phyloP scores from a whole-genome alignment of 108 stramenopile species.

The Fistulifera solaris region DNA sequence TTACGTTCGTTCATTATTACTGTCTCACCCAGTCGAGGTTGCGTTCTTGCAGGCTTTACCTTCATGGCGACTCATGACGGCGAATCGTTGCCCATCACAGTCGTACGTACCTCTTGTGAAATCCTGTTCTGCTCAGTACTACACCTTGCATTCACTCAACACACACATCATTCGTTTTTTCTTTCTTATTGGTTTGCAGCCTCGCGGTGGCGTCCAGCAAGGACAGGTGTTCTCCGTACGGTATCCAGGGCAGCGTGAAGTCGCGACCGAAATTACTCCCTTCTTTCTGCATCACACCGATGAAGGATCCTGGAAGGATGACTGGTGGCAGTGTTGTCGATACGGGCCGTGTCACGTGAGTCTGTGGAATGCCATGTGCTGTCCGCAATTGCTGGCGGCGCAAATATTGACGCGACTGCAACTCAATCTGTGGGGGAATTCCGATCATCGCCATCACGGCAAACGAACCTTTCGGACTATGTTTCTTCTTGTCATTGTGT shows the following conservation, averaged over 20 bases:
- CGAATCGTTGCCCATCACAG: background rate
- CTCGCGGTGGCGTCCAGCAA: conserved; percentile 3
- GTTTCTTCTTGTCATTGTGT: conserved; percentile 53
- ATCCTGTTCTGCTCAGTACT: background rate
- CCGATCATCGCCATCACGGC: conserved; percentile 12
- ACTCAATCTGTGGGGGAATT: conserved; percentile 51
- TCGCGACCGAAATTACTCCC: conserved; percentile 3
- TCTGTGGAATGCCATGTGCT: conserved; percentile 58
- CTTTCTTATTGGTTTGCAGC: no score
- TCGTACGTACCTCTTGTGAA: background rate
- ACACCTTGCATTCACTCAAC: background rate
- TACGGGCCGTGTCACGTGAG: conserved; percentile 56
- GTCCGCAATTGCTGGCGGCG: conserved; percentile 58
- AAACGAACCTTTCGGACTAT: conserved; percentile 37
- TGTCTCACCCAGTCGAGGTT: background rate
- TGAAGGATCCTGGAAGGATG: conserved; percentile 71
- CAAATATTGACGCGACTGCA: conserved; percentile 75
- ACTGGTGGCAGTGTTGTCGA: conserved; percentile 43
- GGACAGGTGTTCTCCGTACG: conserved; percentile 2
- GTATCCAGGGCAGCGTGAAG: background rate
- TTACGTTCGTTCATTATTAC: background rate
- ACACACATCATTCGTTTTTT: no score
- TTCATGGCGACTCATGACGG: conserved; percentile 1
- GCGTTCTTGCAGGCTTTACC: background rate
- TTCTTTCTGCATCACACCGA: background rate